Conservation (phyloP, 2,329 filamentous ascomycete species). For the Penicillium aurantiogriseum region DNA sequence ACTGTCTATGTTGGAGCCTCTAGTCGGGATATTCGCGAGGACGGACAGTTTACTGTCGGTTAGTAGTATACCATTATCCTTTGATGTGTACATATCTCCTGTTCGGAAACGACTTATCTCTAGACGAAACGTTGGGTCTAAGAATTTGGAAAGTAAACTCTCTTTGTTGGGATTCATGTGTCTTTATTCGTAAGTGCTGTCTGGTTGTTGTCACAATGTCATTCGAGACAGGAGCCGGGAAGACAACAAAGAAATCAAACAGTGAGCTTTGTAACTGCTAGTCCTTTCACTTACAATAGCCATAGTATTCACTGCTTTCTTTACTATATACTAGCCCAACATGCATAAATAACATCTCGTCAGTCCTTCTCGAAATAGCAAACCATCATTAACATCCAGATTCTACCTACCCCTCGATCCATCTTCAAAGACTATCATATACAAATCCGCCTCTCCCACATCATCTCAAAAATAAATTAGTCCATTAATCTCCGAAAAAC, state of each 20-base stretch:
- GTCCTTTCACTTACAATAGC: not conserved
- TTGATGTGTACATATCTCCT: not conserved
- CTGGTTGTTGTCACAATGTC: not conserved
- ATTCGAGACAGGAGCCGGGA: not conserved
- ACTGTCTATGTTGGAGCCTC: conserved; percentile 25
- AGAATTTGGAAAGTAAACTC: not conserved
- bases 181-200: not conserved
- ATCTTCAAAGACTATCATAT: not conserved
- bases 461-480: not conserved
- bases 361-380: not conserved
- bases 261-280: not conserved
- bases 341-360: not conserved
- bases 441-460: not conserved
- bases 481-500: not conserved
- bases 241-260: not conserved
- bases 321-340: not conserved
- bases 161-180: not conserved
- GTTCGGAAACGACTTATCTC: not conserved
- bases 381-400: not conserved
- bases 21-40: conserved; percentile 19
- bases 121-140: not conserved
- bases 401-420: not conserved
- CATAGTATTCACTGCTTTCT: not conserved
- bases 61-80: not conserved
- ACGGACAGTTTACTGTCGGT: conserved; percentile 7